Base-by-base conservation (phyloP, 164 flowering plant species). In the Chloranthus sessilifolius region DNA sequence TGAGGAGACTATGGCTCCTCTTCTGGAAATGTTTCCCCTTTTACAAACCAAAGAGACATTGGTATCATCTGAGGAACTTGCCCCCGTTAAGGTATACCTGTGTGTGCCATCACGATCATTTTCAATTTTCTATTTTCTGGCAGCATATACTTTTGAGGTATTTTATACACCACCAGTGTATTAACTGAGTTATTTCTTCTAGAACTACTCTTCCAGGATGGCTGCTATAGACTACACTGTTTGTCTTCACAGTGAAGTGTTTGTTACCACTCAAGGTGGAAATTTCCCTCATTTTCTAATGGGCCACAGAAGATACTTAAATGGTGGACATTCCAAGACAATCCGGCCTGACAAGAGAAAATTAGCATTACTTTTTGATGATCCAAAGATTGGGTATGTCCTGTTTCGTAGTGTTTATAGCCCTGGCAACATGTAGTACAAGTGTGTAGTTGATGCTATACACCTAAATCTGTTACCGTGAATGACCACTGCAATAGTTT, bases 211-310 rank as follows among this genome's bases (percentile, higher is more conserved):
- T 43, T 90, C 98, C 54, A 81, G 98, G 79, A 84, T 90, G 95
- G 98, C 98, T 64, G 98, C 98, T 20, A 64, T 87, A 74, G 98
- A 90, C 68, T 90, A 90, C 75, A 90, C 85, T 43, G 95, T 90
- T 59, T 90, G 95, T 64, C 89, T 90, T 54, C 89, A 87, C 58
- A 87, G 98, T 71, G 98, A 90, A 74, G 98, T 85, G 24, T 90
- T 90, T 78, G 95, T 87, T 59, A 90, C 95, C 5, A 87, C 98
- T 57, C 98, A 90, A 72, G 98, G 98, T 47, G 98, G 98, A 43
- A 90, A 90, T 62, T 90, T 90, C 55, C 95, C 98, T 43, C 95
- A 90, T 65, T 74, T 90, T 62, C 78, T 87, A 21, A 68, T 81
- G 77, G 98, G 98, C 54, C 98, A 90, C 63, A 71, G 98, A 57